Evolutionary conservation across 352 stramenopile species (phyloP).

Genomic region (Phytophthora multivora): DNA sequence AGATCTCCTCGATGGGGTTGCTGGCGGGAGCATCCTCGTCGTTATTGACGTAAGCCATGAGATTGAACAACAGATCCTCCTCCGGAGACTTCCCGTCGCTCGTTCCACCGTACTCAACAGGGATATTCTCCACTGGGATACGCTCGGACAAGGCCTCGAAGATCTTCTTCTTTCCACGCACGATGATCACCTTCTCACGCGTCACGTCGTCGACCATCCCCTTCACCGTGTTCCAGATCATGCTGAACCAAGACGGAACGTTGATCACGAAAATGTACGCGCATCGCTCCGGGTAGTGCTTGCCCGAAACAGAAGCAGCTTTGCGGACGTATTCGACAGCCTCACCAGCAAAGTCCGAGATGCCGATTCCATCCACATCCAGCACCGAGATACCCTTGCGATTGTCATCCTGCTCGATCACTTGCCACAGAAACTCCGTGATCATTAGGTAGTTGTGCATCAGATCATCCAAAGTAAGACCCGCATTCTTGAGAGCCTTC

Average conservation of each 20-base stretch:
- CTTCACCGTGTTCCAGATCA: constrained; percentile 93
- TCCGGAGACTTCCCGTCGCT: constrained; percentile 69
- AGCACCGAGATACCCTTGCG: constrained; percentile 86
- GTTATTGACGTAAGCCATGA: constrained; percentile 81
- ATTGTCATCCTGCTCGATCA: constrained; percentile 86
- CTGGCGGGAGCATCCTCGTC: constrained; percentile 51
- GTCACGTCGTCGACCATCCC: constrained; percentile 93
- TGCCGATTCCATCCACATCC: constrained; percentile 83
- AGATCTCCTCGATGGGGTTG: constrained; percentile 61
- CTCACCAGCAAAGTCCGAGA: constrained; percentile 87
- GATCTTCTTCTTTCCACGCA: constrained; percentile 85
- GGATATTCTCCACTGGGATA: constrained; percentile 82
- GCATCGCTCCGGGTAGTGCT: constrained; percentile 93
- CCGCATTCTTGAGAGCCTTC: constrained; percentile 80
- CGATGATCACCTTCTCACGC: constrained; percentile 92
- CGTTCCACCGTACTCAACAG: constrained; percentile 74
- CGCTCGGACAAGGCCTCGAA: constrained; percentile 72
- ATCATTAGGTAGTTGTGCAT: constrained; percentile 89
- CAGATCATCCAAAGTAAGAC: constrained; percentile 76
- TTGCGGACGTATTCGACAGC: constrained; percentile 88
- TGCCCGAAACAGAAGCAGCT: constrained; percentile 76
- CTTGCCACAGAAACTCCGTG: constrained; percentile 86
- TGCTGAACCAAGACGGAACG: constrained; percentile 93
- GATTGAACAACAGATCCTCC: constrained; percentile 70
- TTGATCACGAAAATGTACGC: constrained; percentile 96